Conservation (phyloP, 495 filamentous ascomycete species). For the Immersiella caudata region DNA sequence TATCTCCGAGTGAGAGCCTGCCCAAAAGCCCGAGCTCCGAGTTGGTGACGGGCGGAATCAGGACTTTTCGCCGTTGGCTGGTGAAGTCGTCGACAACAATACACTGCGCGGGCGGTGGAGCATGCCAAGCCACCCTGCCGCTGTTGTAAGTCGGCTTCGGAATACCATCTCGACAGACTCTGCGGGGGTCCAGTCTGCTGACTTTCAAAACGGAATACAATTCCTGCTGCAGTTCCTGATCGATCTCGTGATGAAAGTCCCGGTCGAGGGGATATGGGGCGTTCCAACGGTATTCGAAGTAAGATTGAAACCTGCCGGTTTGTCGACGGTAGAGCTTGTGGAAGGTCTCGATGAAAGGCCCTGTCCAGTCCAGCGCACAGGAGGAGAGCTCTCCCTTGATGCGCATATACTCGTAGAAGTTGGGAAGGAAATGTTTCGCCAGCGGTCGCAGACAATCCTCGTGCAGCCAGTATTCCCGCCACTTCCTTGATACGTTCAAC, state of each 20-base stretch:
- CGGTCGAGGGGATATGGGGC: background rate
- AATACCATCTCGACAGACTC: background rate
- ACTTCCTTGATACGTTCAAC: constrained; percentile 38
- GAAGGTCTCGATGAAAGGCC: background rate
- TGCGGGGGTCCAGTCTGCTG: too few relatives aligned
- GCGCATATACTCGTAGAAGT: background rate
- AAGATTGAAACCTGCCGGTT: background rate
- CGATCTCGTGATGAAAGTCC: background rate
- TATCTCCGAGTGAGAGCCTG: background rate
- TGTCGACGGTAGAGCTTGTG: background rate
- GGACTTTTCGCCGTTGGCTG: background rate
- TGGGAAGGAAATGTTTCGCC: constrained; percentile 28
- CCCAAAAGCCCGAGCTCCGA: background rate
- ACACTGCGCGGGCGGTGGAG: background rate
- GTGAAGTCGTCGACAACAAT: background rate
- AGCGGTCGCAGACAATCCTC: constrained; percentile 22
- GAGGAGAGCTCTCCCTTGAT: background rate
- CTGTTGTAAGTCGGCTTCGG: background rate
- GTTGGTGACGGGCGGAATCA: background rate
- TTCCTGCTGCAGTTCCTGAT: background rate
- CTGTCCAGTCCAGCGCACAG: background rate
- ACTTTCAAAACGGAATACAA: background rate
- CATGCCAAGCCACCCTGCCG: background rate
- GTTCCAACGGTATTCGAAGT: background rate
- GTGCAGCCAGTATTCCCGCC: constrained; percentile 35